A percentile compares a stretch with the other conserved stretches of the same genome.
Evolutionary conservation across 2,329 filamentous ascomycete genomes (phyloP).

Genomic region (Rhynchosporium agropyri): DNA sequence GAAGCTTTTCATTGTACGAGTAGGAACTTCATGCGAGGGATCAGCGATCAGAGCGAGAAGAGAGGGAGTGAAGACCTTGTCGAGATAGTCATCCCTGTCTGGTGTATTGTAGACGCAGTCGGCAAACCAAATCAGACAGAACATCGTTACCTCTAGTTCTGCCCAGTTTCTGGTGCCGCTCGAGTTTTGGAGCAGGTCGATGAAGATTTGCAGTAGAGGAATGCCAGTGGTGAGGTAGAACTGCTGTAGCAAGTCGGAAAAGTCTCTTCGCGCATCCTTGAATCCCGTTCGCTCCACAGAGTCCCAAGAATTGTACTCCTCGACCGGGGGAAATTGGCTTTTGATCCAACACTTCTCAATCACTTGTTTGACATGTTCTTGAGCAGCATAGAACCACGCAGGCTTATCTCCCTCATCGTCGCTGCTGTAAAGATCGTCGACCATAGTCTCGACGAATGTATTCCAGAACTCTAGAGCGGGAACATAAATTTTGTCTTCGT

Average conservation of each 20-base stretch:
- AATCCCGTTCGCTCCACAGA: constrained; percentile 69
- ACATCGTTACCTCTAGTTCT: constrained; percentile 62
- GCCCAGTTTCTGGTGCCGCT: constrained; percentile 55
- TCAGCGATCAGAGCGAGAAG: constrained; percentile 59
- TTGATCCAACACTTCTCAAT: constrained; percentile 70
- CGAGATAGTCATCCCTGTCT: constrained; percentile 61
- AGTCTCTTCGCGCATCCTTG: constrained; percentile 73
- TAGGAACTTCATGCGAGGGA: constrained; percentile 56
- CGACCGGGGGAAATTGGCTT: constrained; percentile 60
- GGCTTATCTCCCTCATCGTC: constrained; percentile 48
- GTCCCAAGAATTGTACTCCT: constrained; percentile 67
- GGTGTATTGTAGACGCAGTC: constrained; percentile 64
- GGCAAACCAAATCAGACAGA: constrained; percentile 66
- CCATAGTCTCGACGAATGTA: constrained; percentile 70
- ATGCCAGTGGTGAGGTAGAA: constrained; percentile 65
- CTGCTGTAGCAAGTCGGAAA: constrained; percentile 76
- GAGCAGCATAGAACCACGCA: constrained; percentile 61
- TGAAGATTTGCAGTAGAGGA: constrained; percentile 59
- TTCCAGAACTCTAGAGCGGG: constrained; percentile 79
- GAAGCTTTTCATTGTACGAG: constrained; percentile 67
- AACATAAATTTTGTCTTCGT: constrained; percentile 75
- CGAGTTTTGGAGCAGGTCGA: constrained; percentile 55
- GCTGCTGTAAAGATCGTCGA: constrained; percentile 55
- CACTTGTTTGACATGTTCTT: constrained; percentile 62
- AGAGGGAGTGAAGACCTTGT: constrained; percentile 62